Percentiles rank a stretch among this genome's conserved stretches.
Conservation (phyloP, 306 rosid genomes). For the Lotus japonicus region DNA sequence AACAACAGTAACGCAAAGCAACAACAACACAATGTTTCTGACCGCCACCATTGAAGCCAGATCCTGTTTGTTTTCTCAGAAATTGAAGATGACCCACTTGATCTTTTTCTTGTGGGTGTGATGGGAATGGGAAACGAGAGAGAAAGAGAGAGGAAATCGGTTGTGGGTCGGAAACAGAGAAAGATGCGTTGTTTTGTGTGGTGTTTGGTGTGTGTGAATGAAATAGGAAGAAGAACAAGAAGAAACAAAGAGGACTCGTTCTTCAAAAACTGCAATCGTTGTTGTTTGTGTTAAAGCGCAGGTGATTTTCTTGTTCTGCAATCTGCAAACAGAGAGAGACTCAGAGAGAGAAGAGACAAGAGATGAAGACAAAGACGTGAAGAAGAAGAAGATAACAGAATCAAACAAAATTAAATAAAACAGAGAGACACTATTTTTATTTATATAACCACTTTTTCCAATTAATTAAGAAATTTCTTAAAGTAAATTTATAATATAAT, state of each 20-base stretch:
- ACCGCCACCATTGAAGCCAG: conserved; percentile 43
- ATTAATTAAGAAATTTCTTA: too few species aligned
- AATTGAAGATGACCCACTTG: conserved; percentile 22
- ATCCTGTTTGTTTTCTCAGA: background rate
- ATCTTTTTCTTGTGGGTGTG: background rate
- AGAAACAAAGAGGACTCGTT: background rate
- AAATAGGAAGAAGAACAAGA: background rate
- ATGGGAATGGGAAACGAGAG: background rate
- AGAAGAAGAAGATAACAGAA: background rate
- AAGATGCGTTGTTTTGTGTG: conserved; percentile 7
- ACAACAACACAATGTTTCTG: conserved; percentile 58
- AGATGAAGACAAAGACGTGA: background rate
- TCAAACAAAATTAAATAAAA: too few species aligned
- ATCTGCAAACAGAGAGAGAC: too few species aligned
- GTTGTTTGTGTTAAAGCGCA: background rate
- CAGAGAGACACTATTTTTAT: too few species aligned
- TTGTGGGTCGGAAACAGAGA: conserved; percentile 12
- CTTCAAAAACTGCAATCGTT: background rate
- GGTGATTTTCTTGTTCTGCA: background rate
- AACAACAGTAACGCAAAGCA: conserved; percentile 71
- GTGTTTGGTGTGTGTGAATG: background rate
- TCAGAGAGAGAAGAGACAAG: background rate
- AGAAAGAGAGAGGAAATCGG: too few species aligned
- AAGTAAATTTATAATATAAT: too few species aligned
- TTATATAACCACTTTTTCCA: too few species aligned